Evolutionary conservation across 192 early-diverging fungal species (phyloP).

Genomic region (Gonapodya prolifera): DNA sequence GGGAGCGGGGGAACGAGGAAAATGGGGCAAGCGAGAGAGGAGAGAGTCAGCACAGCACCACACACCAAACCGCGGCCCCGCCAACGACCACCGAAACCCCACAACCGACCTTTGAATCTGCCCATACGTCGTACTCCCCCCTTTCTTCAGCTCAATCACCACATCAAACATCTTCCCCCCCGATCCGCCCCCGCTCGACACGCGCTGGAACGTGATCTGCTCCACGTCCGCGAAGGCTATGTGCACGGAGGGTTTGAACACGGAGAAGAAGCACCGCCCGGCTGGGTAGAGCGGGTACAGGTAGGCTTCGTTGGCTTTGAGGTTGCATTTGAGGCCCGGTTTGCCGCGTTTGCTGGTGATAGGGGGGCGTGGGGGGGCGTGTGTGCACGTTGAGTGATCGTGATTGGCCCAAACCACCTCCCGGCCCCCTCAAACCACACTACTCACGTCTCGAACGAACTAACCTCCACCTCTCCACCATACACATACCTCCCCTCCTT

Average conservation of each 20-base stretch:
- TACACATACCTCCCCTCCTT: too few species aligned
- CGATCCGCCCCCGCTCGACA: conserved; percentile 19
- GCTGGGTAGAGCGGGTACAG: conserved; percentile 64
- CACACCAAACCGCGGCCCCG: too few species aligned
- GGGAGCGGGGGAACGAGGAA: too few species aligned
- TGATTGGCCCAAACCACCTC: not conserved
- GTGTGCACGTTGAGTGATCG: too few species aligned
- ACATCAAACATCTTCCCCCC: not conserved
- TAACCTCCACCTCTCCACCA: too few species aligned
- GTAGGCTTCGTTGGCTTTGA: conserved; percentile 93
- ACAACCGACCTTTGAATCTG: too few species aligned
- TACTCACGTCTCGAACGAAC: not conserved
- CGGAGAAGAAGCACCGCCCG: conserved; percentile 85
- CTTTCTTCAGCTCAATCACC: not conserved
- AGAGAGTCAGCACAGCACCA: too few species aligned
- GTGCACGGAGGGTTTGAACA: conserved; percentile 85
- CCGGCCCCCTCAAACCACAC: too few species aligned
- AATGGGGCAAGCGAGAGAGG: too few species aligned
- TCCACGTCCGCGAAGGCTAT: conserved; percentile 76
- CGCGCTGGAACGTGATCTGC: conserved; percentile 80
- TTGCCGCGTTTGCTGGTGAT: conserved; percentile 57
- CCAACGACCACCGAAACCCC: too few species aligned
- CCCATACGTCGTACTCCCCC: too few species aligned
- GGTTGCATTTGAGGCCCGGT: conserved; percentile 80
- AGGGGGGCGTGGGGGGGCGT: conserved; percentile 5